Evolutionary conservation across 148 eudicot species (phyloP), one percentile per base, ranked within the genome.

Genomic region (Heliosperma pusillum): DNA sequence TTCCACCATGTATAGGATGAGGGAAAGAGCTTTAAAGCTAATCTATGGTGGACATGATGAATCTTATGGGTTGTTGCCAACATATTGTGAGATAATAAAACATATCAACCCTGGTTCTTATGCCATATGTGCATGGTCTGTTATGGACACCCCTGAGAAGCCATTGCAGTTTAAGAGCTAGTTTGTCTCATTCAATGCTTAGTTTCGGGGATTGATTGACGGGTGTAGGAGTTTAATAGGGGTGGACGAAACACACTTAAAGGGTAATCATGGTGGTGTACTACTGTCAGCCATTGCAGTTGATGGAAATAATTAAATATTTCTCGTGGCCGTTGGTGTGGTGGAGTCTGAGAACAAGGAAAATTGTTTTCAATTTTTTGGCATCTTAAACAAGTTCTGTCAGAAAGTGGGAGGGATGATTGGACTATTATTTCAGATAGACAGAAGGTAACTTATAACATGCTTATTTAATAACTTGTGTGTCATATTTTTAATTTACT

Each of bases 391-490:
- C 12, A 45, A 8, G 2, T 12, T 45, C 50, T 45, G 12, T 8
- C 7, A 5, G 10, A 9, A 12, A 12, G 10, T 45, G 50, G 12
- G 12, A 12, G 12, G 10, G 2, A 2, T 47, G 9, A 10, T 44
- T 69, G 71, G 57, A 42, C 59, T 10, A 70, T 70, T 16, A 70
- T 70, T 0, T 70, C 57, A 0, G 71, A 45, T 17, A 69, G 71
- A 15, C 27, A 45, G 11, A 19, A 69, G 33, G 33, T 22, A 16
- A 55, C 3, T 19, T 55, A 29, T 29, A 1, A 1, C 30, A 29
- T 45, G 50, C 50, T 45, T 45, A 45, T 12, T n/a, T n/a, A n/a
- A n/a, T n/a, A n/a, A n/a, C n/a, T n/a, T n/a, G n/a, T n/a, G n/a
- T n/a, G n/a, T n/a, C n/a, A n/a, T n/a, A n/a, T n/a, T n/a, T n/a